A percentile compares a stretch with the other conserved stretches of the same genome.
Conservation (phyloP, 2,329 filamentous ascomycete genomes). For the Hymenotorrendiella dingleyae region DNA sequence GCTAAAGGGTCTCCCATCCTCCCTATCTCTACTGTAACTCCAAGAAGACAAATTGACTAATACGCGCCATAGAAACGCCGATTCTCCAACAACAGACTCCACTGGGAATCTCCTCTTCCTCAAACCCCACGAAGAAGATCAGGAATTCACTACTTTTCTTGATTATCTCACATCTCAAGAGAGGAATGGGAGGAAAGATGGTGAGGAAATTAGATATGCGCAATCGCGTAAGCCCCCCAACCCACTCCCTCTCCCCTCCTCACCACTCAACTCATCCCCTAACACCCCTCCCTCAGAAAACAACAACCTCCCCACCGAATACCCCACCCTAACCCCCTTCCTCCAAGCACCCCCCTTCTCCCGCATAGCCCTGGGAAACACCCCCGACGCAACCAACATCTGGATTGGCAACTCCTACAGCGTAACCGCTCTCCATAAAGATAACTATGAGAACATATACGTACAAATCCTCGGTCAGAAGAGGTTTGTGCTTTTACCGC, state of each 20-base stretch:
- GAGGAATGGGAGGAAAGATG: slow-evolving; percentile 20
- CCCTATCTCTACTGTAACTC: background rate
- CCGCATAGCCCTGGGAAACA: slow-evolving; percentile 58
- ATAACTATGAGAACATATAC: slow-evolving; percentile 83
- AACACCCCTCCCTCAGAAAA: slow-evolving; percentile 50
- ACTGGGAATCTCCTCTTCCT: slow-evolving; percentile 48
- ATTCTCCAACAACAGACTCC: slow-evolving; percentile 42
- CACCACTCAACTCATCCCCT: background rate
- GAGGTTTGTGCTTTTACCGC: slow-evolving; percentile 70
- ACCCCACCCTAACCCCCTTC: slow-evolving; percentile 58
- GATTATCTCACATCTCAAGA: slow-evolving; percentile 55
- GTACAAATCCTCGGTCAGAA: slow-evolving; percentile 69
- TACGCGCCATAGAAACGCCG: slow-evolving; percentile 37
- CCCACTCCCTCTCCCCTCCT: background rate
- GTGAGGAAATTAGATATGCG: slow-evolving; percentile 58
- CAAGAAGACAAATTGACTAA: background rate
- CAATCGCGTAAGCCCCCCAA: slow-evolving; percentile 57
- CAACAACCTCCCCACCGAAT: slow-evolving; percentile 74
- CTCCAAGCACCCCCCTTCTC: slow-evolving; percentile 64
- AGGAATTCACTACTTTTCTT: slow-evolving; percentile 58
- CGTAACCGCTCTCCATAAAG: slow-evolving; percentile 69
- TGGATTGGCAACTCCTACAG: slow-evolving; percentile 73
- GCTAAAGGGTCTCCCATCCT: slow-evolving; percentile 35
- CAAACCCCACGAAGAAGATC: slow-evolving; percentile 64
- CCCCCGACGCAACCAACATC: slow-evolving; percentile 72